Evolutionary conservation across 2,329 filamentous ascomycete species (phyloP), one percentile per base, ranked within the genome.

Genomic region (Alternaria sp.): DNA sequence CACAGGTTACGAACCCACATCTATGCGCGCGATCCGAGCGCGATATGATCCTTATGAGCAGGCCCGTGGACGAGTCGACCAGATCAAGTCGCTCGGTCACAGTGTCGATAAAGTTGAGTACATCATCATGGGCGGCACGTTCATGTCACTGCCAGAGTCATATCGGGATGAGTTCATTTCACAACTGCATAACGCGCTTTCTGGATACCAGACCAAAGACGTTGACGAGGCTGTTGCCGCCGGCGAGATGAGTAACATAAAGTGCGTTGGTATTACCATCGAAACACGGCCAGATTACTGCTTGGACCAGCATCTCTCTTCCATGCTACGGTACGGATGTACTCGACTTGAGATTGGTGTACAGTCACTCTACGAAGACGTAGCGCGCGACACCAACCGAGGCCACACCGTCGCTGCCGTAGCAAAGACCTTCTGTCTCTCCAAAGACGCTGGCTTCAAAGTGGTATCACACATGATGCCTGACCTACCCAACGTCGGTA

Each of bases 391-490:
- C 80, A 97, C 95, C 1, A 99, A 99, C 79, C 88, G 95, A 74
- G 95, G 95, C 0, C 95, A 99, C 79, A 99, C 95, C 0, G 95
- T 99, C 24, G 93, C 93, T 7, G 88, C 96, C 1, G 95, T 99
- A 0, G 94, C 93, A 30, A 94, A 99, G 80, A 99, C 95, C 0
- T 99, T 99, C 77, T 96, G 92, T 68, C 85, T 97, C n/a, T 89
- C 95, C 65, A 99, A 99, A 80, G 96, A 99, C 78, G 93, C 96
- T 6, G 95, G 95, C 1, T 99, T 97, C 86, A 99, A 99, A 79
- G 95, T 99, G 1, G 95, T 99, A 64, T 96, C 92, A 68, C 95
- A 99, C 81, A 99, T 99, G 95, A 99, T 99, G 95, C 95, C 95
- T 1, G 95, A 99, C 76, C 81, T 99, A 48, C 95, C 95, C 4